Base-by-base conservation (phyloP, 2,329 filamentous ascomycete species). In the Pseudogymnoascus sp. region DNA sequence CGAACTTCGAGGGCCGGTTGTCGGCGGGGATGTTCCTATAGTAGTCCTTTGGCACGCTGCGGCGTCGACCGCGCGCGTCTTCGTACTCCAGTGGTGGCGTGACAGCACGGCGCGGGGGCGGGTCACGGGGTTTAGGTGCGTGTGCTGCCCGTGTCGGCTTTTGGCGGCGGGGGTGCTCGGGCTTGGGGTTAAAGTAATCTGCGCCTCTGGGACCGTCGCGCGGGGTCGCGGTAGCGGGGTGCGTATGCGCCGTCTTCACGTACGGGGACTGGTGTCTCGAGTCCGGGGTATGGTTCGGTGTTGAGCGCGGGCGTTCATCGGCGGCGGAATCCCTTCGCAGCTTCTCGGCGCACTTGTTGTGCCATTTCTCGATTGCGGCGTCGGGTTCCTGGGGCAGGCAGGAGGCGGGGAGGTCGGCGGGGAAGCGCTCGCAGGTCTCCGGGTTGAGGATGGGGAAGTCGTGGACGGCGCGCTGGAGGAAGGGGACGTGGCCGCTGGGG, bases 401-500 rank as follows among this genome's bases (percentile, higher is more conserved):
- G n/a, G 79, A 77, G 29, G 74, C 75, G 1, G 86, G 84, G 3
- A 88, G 76, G 62, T 86, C 80, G 6, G 74, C 66, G 0, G 86
- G 85, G 66, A 93, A 92, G 35, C 78, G 79, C 63, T 87, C 83
- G 42, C 89, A 86, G 0, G 92, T 91, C 46, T 86, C 83, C 0
- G 89, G 89, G 70, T 96, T 85, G 65, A 83, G 84, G 64, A 97
- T 82, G 37, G 85, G 81, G 83, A 92, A 97, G 67, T 89, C 81
- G 65, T 83, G 82, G 3, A 96, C 89, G 0, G 92, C 91, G 70
- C 85, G 87, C 70, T 95, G 91, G 23, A 99, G 75, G 70, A 92
- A 93, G 0, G 86, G 85, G 0, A 92, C 89, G 77, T 97, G 93
- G 70, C 96, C 90, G 68, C 95, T 88, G 0, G 95, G 95, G 1